Evolutionary conservation across 1,284 basidiomycete species (phyloP), one percentile per base, ranked within the genome.

Genomic region (Boletus hoseneyae): DNA sequence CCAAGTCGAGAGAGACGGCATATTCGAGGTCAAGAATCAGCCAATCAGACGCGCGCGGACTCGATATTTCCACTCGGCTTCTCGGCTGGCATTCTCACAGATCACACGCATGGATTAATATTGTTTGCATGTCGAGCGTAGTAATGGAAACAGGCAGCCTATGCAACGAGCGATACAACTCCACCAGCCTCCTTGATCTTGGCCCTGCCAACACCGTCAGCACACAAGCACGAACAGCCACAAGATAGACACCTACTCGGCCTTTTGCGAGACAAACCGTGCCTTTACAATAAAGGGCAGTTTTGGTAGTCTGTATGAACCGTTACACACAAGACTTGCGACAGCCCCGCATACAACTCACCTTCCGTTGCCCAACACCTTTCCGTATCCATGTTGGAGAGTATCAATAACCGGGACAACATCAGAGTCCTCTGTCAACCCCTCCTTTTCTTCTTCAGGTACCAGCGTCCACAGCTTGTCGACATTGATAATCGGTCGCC

Each of bases 401-500:
- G 83, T 90, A 75, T 97, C 93, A 61, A 97, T 90, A 39, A 97
- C 92, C 45, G 94, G 93, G 32, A 95, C 93, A 60, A 94, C 74
- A 51, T 89, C 80, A 36, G 84, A 87, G 58, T 73, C 70, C 64
- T 81, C 80, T 27, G 75, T 83, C 61, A 90, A 66, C 27, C 77
- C 82, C 73, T 83, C 73, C 79, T 87, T 89, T 77, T 92, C 83
- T 68, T 78, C 83, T 47, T 73, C 80, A 34, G 90, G 88, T 36
- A 92, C 84, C 64, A 91, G 81, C 52, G 78, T 75, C 89, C 88
- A 91, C 49, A 91, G 80, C 76, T 93, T 95, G 83, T 97, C 94
- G 70, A 97, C 82, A 81, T 99, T 99, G 85, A 99, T 90, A 66
- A 87, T 90, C 30, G 95, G 94, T 61, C 87, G 82, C 93, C 90